Base-by-base conservation (phyloP, 768 basidiomycete species). In the Tricholoma bakamatsutake region DNA sequence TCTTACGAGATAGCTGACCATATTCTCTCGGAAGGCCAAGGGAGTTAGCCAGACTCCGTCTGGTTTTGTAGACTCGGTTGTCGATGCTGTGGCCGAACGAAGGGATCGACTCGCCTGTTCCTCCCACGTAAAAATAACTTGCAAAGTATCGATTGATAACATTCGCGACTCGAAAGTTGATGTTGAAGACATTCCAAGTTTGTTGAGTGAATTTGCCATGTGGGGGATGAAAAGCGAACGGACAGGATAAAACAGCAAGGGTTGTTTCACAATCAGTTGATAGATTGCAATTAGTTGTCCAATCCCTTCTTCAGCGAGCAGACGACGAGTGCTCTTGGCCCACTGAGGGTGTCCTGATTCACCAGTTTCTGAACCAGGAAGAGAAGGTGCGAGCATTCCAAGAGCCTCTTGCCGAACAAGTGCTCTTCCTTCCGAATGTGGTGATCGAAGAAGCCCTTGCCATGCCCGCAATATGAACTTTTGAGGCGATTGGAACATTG, bases 1-100 rank as follows among this genome's bases (percentile, higher is more conserved):
- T 47, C 96, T 87, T n/a, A 99, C 85, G 33, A 99, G 80, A 70
- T 94, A 97, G 73, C 93, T 94, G 59, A 98, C 88, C 73, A 97
- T 90, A 57, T 87, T 87, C 71, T 98, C 96, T 28, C 92, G 82
- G 55, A 92, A 84, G 18, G 80, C 77, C 28, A 90, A 72, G 2
- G 95, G 92, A 0, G 90, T 90, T 18, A 81, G 69, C 91, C 93
- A 95, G 34, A 65, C 54, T 46, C 66, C 58, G 46, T 71, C 70
- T 39, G 63, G 61, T 8, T 50, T 57, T 31, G 50, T 60, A n/a
- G 57, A 58, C 28, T 48, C 46, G 21, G 71, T 69, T 15, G 58
- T 47, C 17, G 56, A 53, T 21, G 56, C 61, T 1, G 62, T 43
- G 50, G 53, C 55, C 21, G 52, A 47, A 34, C 54, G 58, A 13